A percentile compares a stretch with the other conserved stretches of the same genome.
phyloP scores from a whole-genome alignment of 225 moss, liverwort and hornwort genomes.

The Sphagnum tenellum region DNA sequence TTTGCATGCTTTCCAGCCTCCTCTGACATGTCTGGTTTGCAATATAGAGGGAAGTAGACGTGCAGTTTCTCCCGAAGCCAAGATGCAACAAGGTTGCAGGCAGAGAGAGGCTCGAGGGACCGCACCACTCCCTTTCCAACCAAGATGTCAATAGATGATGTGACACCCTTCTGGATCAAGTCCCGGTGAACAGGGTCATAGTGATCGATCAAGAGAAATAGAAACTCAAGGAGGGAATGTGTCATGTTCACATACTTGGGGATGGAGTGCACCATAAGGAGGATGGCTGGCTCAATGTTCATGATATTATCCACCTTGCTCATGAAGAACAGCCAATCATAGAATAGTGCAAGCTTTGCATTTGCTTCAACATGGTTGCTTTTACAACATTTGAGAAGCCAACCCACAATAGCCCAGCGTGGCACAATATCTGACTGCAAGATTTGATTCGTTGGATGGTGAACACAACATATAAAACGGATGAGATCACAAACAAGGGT shows the following conservation, averaged over 20 bases:
- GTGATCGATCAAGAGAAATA: constrained; percentile 87
- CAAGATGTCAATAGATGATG: constrained; percentile 82
- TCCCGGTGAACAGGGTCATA: constrained; percentile 85
- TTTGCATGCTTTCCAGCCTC: constrained; percentile 57
- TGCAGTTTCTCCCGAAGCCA: constrained; percentile 77
- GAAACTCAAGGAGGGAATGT: constrained; percentile 80
- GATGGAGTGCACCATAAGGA: constrained; percentile 95
- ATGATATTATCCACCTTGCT: constrained; percentile 90
- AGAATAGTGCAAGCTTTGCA: constrained; percentile 90
- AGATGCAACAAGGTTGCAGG: constrained; percentile 47
- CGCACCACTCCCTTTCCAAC: constrained; percentile 94
- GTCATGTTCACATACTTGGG: constrained; percentile 99
- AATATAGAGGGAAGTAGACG: constrained; percentile 62
- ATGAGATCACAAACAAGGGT: constrained; percentile 93
- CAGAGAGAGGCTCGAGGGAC: constrained; percentile 79
- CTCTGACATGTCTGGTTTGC: constrained; percentile 48
- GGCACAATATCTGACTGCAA: constrained; percentile 95
- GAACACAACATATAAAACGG: constrained; percentile 88
- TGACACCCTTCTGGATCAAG: constrained; percentile 85
- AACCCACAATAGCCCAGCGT: constrained; percentile 97
- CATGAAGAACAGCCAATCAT: constrained; percentile 96
- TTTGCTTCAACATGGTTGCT: constrained; percentile 97
- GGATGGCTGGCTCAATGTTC: constrained; percentile 96
- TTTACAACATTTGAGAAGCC: constrained; percentile 97
- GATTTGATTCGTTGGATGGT: constrained; percentile 96